phyloP scores from a whole-genome alignment of 768 basidiomycete species.

The Pleurotus citrinopileatus region DNA sequence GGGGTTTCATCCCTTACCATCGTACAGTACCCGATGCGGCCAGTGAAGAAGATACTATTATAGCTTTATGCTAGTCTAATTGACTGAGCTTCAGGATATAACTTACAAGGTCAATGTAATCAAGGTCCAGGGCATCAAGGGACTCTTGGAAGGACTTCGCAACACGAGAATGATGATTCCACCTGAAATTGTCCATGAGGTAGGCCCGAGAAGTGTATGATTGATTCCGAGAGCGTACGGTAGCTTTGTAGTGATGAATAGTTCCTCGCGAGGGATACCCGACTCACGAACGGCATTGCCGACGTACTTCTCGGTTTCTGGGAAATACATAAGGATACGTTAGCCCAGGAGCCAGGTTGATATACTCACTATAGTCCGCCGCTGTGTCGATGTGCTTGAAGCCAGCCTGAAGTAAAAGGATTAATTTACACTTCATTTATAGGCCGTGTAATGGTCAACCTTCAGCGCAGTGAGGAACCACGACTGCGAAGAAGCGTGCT shows the following conservation, averaged over 20 bases:
- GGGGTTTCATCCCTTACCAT: too few species aligned
- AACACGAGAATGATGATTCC: constrained; percentile 36
- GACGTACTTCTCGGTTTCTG: constrained; percentile 38
- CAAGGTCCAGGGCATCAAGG: constrained; percentile 34
- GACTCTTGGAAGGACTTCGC: constrained; percentile 39
- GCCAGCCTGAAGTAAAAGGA: constrained; percentile 34
- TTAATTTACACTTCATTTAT: not conserved
- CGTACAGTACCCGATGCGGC: constrained; percentile 36
- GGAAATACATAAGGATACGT: not conserved
- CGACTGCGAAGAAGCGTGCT: constrained; percentile 26
- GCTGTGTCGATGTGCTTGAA: constrained; percentile 43
- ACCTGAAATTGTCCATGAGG: constrained; percentile 18
- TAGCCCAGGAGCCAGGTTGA: not conserved
- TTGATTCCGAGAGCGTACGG: constrained; percentile 28
- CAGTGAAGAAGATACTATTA: constrained; percentile 49
- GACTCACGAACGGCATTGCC: constrained; percentile 44
- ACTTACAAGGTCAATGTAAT: constrained; percentile 46
- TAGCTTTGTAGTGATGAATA: constrained; percentile 52
- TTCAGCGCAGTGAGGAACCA: constrained; percentile 42
- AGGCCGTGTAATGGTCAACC: constrained; percentile 17
- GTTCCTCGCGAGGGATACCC: constrained; percentile 43
- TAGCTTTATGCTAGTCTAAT: not conserved
- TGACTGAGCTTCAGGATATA: not conserved
- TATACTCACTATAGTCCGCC: constrained; percentile 25
- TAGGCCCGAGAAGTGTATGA: not conserved